Evolutionary conservation across 805 yeast genomes (phyloP).

Genomic region (Komagataella pastoris): DNA sequence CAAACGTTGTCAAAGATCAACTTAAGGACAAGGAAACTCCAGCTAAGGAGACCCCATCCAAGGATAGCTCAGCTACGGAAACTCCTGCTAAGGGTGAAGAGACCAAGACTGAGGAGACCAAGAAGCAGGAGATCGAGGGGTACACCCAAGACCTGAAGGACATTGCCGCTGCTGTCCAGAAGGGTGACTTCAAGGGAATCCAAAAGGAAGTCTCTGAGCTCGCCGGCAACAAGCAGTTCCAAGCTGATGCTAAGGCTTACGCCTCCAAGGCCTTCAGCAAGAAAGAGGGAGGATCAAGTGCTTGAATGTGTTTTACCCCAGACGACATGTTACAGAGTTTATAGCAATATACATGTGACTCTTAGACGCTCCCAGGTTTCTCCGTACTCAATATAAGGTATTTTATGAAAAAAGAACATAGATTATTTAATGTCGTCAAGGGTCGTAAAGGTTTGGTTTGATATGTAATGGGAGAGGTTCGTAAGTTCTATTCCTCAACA

Average conservation of each 20-base stretch:
- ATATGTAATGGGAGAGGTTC: background rate
- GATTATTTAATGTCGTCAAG: background rate
- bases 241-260: background rate
- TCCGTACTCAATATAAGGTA: background rate
- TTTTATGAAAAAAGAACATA: background rate
- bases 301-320: background rate
- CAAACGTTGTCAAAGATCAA: background rate
- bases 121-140: background rate
- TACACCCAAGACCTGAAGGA: background rate
- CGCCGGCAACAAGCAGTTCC: background rate
- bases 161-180: background rate
- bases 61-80: background rate
- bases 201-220: background rate
- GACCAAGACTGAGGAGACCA: background rate
- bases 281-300: background rate
- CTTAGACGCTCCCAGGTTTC: background rate
- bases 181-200: background rate
- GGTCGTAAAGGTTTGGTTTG: background rate
- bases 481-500: background rate
- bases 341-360: no score
- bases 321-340: no score
- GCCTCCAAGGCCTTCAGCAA: background rate
- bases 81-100: background rate
- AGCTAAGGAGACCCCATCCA: background rate
- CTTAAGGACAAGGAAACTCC: background rate